These are phyloP conservation scores for Parafenestella ontariensis DNA, from an alignment of 2,329 filamentous ascomycete species.

Conservation along the genomic window DNA sequence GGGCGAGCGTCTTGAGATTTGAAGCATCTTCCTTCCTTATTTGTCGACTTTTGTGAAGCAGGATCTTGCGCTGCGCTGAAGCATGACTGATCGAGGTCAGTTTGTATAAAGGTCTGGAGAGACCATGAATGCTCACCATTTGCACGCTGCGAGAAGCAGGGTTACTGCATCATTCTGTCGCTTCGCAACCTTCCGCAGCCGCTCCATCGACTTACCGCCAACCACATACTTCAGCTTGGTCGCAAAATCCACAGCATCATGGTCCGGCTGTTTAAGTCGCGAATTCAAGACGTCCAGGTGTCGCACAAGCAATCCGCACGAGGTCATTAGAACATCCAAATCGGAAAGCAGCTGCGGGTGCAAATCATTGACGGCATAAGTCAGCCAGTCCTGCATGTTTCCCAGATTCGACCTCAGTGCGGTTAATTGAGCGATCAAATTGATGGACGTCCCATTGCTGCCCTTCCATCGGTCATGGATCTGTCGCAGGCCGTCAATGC, in stretches of 20 bases:
- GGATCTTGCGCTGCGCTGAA: constrained; percentile 46
- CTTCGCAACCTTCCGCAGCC: constrained; percentile 40
- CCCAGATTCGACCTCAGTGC: constrained; percentile 43
- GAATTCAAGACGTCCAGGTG: constrained; percentile 36
- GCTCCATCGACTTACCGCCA: constrained; percentile 40
- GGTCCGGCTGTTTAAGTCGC: constrained; percentile 39
- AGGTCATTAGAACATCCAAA: constrained; percentile 41
- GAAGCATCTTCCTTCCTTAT: constrained; percentile 42
- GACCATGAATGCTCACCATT: constrained; percentile 27
- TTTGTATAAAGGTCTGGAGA: not conserved
- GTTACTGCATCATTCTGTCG: constrained; percentile 45
- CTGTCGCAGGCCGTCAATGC: constrained; percentile 42
- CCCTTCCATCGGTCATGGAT: constrained; percentile 46
- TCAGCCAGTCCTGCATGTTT: constrained; percentile 46
- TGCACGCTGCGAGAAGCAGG: constrained; percentile 39
- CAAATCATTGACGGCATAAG: constrained; percentile 42
- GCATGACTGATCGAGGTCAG: constrained; percentile 37
- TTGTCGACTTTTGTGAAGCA: constrained; percentile 46
- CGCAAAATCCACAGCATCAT: constrained; percentile 42
- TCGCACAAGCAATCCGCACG: constrained; percentile 38
- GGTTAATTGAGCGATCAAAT: constrained; percentile 46
- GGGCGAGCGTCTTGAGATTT: constrained; percentile 38
- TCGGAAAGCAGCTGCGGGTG: constrained; percentile 46
- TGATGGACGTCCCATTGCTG: constrained; percentile 40
- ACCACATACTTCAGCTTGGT: constrained; percentile 42